Percentiles rank a stretch among this genome's conserved stretches.
Evolutionary conservation across 192 early-diverging fungal species (phyloP).

Genomic region (Backusella mclennaniae): DNA sequence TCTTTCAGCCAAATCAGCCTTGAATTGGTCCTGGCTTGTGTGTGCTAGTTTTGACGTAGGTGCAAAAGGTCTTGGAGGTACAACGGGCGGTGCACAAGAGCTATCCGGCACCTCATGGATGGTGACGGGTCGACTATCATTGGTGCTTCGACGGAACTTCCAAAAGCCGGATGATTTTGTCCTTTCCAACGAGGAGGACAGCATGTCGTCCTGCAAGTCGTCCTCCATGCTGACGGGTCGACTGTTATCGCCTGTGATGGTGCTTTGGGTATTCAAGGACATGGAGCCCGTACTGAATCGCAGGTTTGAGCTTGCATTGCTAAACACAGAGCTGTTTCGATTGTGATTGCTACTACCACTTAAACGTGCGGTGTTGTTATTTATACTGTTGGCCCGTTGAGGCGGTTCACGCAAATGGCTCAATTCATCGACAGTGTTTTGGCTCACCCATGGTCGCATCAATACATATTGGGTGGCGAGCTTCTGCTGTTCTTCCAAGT

Average conservation of each 20-base stretch:
- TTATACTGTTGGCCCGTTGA: slow-evolving; percentile 17
- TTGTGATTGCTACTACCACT: slow-evolving; percentile 23
- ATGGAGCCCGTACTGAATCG: slow-evolving; percentile 24
- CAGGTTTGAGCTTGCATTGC: slow-evolving; percentile 31
- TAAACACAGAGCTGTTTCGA: slow-evolving; percentile 31
- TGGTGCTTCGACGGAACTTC: not conserved
- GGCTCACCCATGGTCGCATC: slow-evolving; percentile 66
- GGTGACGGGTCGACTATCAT: not conserved
- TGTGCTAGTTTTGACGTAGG: not conserved
- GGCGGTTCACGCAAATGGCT: slow-evolving; percentile 64
- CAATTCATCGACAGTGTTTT: slow-evolving; percentile 76
- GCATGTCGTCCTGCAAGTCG: not conserved
- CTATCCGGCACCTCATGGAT: not conserved
- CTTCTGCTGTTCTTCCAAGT: slow-evolving; percentile 56
- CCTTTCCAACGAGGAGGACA: too few species aligned
- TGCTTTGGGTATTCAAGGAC: slow-evolving; percentile 25
- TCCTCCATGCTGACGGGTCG: slow-evolving; percentile 43
- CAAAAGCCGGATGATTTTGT: not conserved
- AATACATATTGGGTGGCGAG: slow-evolving; percentile 71
- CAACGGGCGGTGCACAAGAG: not conserved
- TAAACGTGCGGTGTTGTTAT: not conserved
- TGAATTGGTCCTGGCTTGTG: slow-evolving; percentile 14
- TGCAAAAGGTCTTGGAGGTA: slow-evolving; percentile 19
- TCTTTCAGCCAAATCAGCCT: slow-evolving; percentile 18
- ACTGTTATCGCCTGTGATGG: slow-evolving; percentile 29